These are phyloP conservation scores for Pseudocercospora ulei DNA, from an alignment of 2,329 filamentous ascomycete genomes.

Conservation along the genomic window DNA sequence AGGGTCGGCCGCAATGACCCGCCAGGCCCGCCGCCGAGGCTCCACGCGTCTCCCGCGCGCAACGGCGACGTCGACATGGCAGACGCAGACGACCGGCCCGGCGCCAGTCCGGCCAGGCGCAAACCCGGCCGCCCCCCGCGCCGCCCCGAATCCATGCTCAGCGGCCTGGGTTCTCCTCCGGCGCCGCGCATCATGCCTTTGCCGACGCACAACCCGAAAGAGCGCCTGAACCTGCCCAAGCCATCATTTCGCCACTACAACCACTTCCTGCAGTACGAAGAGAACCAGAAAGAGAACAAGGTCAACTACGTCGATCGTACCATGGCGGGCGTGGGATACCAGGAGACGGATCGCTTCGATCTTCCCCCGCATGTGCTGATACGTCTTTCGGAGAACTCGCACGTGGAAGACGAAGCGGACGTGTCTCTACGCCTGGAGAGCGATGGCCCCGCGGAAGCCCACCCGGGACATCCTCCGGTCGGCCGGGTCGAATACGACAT, in stretches of 20 bases:
- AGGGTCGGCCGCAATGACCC: constrained; percentile 38
- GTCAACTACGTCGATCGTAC: constrained; percentile 83
- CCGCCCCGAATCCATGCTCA: constrained; percentile 52
- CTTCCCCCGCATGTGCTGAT: constrained; percentile 64
- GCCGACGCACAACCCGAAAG: constrained; percentile 68
- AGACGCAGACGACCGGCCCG: constrained; percentile 14
- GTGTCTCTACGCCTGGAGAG: constrained; percentile 44
- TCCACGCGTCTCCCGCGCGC: constrained; percentile 16
- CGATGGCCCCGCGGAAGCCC: constrained; percentile 49
- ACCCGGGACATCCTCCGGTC: constrained; percentile 45
- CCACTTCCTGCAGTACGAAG: constrained; percentile 70
- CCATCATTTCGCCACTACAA: constrained; percentile 68
- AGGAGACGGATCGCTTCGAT: constrained; percentile 83
- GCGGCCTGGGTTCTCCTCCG: constrained; percentile 50
- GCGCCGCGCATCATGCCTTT: constrained; percentile 63
- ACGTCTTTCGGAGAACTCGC: constrained; percentile 51
- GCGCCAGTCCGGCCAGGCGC: constrained; percentile 38
- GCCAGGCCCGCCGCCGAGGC: constrained; percentile 37
- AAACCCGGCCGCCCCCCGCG: constrained; percentile 57
- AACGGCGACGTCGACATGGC: constrained; percentile 28
- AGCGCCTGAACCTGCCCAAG: constrained; percentile 65
- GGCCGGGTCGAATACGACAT: constrained; percentile 96
- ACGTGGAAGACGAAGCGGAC: constrained; percentile 55
- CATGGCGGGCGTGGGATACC: constrained; percentile 92
- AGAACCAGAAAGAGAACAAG: constrained; percentile 71